A percentile compares a stretch with the other conserved stretches of the same genome.
Evolutionary conservation across 352 stramenopile genomes (phyloP).

Genomic region (Pythium folliculosum): DNA sequence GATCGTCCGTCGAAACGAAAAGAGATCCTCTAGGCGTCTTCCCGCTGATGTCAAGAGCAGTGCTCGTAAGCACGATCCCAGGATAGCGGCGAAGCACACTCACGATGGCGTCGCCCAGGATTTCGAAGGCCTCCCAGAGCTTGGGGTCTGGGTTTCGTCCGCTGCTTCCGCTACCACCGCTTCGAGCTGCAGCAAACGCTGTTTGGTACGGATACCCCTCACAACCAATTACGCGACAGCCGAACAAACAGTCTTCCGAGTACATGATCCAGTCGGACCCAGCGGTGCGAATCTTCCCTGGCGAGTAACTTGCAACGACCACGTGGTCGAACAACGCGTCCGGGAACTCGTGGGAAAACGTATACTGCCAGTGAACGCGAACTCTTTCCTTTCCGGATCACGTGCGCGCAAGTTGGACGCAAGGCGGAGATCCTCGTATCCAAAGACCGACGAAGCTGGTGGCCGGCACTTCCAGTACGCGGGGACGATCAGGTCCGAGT

Average conservation of each 20-base stretch:
- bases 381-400: neutral
- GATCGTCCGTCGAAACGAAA: neutral
- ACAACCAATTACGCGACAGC: constrained; percentile 3
- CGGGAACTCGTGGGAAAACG: constrained; percentile 2
- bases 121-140: constrained; percentile 4
- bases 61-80: constrained; percentile 4
- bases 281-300: neutral
- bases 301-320: constrained; percentile 19
- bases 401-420: neutral
- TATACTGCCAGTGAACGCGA: constrained; percentile 19
- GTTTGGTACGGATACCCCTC: neutral
- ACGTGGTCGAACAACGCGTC: constrained; percentile 18
- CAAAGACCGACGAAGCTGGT: neutral
- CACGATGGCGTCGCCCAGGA: neutral
- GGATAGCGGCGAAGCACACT: constrained; percentile 7
- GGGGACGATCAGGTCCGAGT: constrained; percentile 19
- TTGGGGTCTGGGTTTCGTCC: neutral
- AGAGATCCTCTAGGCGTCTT: neutral
- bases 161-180: neutral
- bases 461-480: neutral
- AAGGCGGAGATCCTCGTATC: neutral
- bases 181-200: constrained; percentile 6
- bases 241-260: neutral
- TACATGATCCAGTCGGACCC: constrained; percentile 19
- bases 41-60: neutral